Evolutionary conservation across 1,284 basidiomycete genomes (phyloP).

Genomic region (Butyriboletus appendiculatus): DNA sequence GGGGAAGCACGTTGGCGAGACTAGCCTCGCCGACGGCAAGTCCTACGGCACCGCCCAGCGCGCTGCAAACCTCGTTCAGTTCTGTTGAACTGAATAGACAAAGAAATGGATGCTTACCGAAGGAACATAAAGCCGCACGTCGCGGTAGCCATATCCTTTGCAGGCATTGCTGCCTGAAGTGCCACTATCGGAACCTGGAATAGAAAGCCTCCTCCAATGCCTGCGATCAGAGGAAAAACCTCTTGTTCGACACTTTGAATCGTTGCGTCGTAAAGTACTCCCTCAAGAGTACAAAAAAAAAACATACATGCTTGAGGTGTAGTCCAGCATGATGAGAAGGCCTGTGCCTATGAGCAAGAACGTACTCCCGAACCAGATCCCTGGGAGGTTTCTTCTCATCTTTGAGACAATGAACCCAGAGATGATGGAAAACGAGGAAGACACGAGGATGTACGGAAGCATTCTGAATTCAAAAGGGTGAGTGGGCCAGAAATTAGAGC

Average conservation of each 20-base stretch:
- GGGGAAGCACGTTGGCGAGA: conserved; percentile 59
- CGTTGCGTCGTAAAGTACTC: background rate
- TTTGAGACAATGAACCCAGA: conserved; percentile 63
- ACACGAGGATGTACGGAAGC: conserved; percentile 74
- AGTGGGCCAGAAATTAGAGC: background rate
- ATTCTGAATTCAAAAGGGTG: conserved; percentile 45
- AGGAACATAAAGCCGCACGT: conserved; percentile 74
- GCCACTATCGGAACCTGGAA: conserved; percentile 73
- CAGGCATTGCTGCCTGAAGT: conserved; percentile 79
- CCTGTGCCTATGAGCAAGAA: conserved; percentile 62
- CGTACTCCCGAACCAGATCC: conserved; percentile 62
- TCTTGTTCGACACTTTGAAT: conserved; percentile 54
- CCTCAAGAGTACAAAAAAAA: background rate
- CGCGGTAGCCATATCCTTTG: conserved; percentile 79
- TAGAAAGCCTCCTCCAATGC: conserved; percentile 60
- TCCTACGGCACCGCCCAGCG: conserved; percentile 73
- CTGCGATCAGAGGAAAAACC: conserved; percentile 59
- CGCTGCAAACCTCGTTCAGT: conserved; percentile 36
- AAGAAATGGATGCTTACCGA: conserved; percentile 22
- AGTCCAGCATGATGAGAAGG: conserved; percentile 55
- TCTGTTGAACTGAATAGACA: background rate
- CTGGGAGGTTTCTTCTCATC: conserved; percentile 57
- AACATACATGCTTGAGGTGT: conserved; percentile 47
- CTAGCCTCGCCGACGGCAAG: conserved; percentile 72
- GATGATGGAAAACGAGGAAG: conserved; percentile 53